A percentile compares a stretch with the other conserved stretches of the same genome.
phyloP scores from a whole-genome alignment of 2,329 filamentous ascomycete species.

The Ascosphaera acerosa region DNA sequence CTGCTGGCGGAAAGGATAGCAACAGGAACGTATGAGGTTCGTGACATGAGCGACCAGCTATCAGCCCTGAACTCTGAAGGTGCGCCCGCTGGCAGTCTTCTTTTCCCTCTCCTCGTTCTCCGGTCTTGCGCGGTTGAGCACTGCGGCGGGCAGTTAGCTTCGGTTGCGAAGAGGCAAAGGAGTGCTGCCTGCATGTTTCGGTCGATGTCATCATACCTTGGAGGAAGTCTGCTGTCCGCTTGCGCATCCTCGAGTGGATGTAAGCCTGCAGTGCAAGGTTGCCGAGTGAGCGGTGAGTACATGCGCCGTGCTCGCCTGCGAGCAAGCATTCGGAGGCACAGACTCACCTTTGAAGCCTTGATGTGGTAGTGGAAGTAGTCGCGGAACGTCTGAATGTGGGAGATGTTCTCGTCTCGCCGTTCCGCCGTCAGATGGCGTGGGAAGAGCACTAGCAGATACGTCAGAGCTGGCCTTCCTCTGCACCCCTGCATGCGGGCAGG shows the following conservation, averaged over 20 bases:
- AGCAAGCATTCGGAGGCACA: background rate
- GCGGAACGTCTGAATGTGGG: slow-evolving; percentile 97
- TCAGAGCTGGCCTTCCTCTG: no score
- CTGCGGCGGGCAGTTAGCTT: slow-evolving; percentile 23
- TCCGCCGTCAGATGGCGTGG: slow-evolving; percentile 79
- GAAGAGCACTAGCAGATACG: slow-evolving; percentile 42
- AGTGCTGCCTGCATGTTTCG: background rate
- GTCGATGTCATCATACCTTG: slow-evolving; percentile 54
- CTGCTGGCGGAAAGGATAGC: no score
- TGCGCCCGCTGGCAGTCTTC: slow-evolving; percentile 91
- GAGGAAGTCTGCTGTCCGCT: slow-evolving; percentile 91
- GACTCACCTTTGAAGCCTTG: slow-evolving; percentile 72
- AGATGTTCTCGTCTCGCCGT: slow-evolving; percentile 83
- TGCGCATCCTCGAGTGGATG: slow-evolving; percentile 94
- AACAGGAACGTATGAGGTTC: no score
- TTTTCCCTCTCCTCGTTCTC: slow-evolving; percentile 93
- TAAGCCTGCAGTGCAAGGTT: slow-evolving; percentile 59
- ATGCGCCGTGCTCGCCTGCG: no score
- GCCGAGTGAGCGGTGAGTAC: no score
- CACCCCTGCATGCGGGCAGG: slow-evolving; percentile 1
- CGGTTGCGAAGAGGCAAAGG: background rate
- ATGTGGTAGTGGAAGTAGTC: slow-evolving; percentile 99
- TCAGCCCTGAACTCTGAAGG: slow-evolving; percentile 43
- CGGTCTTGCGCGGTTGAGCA: slow-evolving; percentile 82
- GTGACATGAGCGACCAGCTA: no score